Evolutionary conservation across 139 green algal genomes (phyloP).

Genomic region (Chlamydomonas schloesseri): DNA sequence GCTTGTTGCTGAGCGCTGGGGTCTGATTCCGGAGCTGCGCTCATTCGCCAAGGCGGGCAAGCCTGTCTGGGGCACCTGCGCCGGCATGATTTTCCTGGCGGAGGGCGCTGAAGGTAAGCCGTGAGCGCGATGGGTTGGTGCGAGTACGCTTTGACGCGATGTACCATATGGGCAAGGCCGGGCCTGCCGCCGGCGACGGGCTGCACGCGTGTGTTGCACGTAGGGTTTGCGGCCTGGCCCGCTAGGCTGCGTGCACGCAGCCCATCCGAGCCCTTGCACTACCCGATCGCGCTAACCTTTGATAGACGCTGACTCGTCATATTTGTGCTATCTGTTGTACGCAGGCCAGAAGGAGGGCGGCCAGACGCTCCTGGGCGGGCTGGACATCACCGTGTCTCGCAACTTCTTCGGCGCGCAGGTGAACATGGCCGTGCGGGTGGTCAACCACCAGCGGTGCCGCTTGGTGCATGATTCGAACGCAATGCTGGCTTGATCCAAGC

Average conservation of each 20-base stretch:
- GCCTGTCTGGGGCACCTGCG: slow-evolving; percentile 98
- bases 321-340: too few relatives aligned
- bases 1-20: slow-evolving; percentile 88
- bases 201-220: too few relatives aligned
- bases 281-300: too few relatives aligned
- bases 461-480: neutral
- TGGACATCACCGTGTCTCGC: slow-evolving; percentile 92
- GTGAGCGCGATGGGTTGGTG: neutral
- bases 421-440: neutral
- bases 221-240: too few relatives aligned
- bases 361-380: slow-evolving; percentile 92
- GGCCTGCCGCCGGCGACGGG: too few relatives aligned
- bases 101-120: slow-evolving; percentile 74
- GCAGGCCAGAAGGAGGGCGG: slow-evolving; percentile 94
- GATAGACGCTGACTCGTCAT: too few relatives aligned
- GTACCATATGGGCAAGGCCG: neutral
- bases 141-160: neutral
- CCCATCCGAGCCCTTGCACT: too few relatives aligned
- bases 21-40: slow-evolving; percentile 84
- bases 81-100: slow-evolving; percentile 98
- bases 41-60: slow-evolving; percentile 71
- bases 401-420: slow-evolving; percentile 99
- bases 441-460: neutral
- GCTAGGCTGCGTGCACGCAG: too few relatives aligned
- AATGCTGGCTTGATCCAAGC: too few relatives aligned